Conservation (phyloP, 2,329 filamentous ascomycete species). For the Scedosporium minutisporum region DNA sequence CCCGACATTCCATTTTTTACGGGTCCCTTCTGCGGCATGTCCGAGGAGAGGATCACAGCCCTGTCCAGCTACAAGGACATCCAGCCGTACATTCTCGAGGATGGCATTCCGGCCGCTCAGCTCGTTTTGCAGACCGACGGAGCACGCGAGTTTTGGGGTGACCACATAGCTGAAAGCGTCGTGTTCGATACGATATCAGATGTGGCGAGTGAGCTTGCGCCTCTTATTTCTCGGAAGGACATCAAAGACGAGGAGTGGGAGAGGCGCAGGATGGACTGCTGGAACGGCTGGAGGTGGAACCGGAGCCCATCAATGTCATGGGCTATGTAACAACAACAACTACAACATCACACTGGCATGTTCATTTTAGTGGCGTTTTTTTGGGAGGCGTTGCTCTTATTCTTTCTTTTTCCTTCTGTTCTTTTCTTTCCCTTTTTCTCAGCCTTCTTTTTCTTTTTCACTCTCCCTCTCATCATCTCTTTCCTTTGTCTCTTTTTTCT, state of each 20-base stretch:
- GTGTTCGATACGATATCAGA: not conserved
- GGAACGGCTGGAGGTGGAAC: conserved; percentile 7
- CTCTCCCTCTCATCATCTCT: not conserved
- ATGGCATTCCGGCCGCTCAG: not conserved
- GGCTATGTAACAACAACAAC: not conserved
- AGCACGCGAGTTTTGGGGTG: not conserved
- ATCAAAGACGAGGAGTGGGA: conserved; percentile 1
- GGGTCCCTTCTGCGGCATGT: conserved; percentile 5
- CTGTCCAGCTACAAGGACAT: not conserved
- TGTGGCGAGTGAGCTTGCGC: conserved; percentile 1
- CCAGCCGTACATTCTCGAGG: not conserved
- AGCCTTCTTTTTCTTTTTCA: not conserved
- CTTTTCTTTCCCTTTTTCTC: not conserved
- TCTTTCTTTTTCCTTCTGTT: not conserved
- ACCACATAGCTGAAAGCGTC: not conserved
- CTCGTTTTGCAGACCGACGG: conserved; percentile 1
- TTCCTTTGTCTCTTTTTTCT: not conserved
- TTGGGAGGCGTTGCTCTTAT: not conserved
- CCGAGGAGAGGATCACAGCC: conserved; percentile 3
- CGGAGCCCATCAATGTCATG: not conserved
- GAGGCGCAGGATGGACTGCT: conserved; percentile 2
- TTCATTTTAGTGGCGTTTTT: not conserved
- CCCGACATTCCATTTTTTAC: not conserved
- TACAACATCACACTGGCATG: not conserved
- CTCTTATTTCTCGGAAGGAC: not conserved